Percentiles rank a stretch among this genome's conserved stretches.
phyloP scores from a whole-genome alignment of 768 basidiomycete species.

The Agaricus subrufescens region DNA sequence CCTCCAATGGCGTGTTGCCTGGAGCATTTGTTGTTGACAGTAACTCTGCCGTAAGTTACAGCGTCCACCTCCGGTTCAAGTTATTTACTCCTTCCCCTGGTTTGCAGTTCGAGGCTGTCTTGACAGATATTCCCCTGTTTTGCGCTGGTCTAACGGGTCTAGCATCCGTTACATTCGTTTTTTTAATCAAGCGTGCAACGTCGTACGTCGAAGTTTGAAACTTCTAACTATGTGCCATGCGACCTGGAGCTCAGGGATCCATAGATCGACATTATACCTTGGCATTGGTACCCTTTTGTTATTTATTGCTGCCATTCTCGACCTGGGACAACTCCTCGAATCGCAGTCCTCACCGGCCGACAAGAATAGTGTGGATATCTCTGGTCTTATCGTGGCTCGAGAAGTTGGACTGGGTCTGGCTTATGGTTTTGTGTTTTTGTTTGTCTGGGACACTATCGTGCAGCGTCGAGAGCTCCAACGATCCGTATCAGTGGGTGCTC shows the following conservation, averaged over 20 bases:
- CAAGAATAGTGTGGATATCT: slow-evolving; percentile 20
- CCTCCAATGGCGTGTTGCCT: slow-evolving; percentile 16
- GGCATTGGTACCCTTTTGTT: slow-evolving; percentile 53
- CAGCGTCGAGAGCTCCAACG: slow-evolving; percentile 37
- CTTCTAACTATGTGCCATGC: slow-evolving; percentile 1
- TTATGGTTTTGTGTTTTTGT: slow-evolving; percentile 55
- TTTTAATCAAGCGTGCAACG: slow-evolving; percentile 46
- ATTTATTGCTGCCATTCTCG: slow-evolving; percentile 60
- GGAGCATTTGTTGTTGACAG: slow-evolving; percentile 29
- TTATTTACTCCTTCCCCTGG: background rate
- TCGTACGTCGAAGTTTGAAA: slow-evolving; percentile 33
- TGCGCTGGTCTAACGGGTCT: slow-evolving; percentile 63
- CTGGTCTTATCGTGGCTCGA: slow-evolving; percentile 43
- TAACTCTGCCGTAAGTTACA: slow-evolving; percentile 37
- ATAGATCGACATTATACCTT: slow-evolving; percentile 32
- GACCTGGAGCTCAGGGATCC: background rate
- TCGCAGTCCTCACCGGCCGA: slow-evolving; percentile 24
- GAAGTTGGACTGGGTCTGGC: slow-evolving; percentile 58
- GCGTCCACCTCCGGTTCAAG: background rate
- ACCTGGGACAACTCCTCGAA: slow-evolving; percentile 51
- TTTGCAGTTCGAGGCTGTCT: slow-evolving; percentile 46
- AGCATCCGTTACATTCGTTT: slow-evolving; percentile 52
- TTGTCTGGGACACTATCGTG: slow-evolving; percentile 65
- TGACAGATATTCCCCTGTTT: slow-evolving; percentile 65
- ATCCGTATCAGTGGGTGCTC: slow-evolving; percentile 2